Evolutionary conservation across 1,284 basidiomycete genomes (phyloP).

Genomic region (Leccinum griseonigrum): DNA sequence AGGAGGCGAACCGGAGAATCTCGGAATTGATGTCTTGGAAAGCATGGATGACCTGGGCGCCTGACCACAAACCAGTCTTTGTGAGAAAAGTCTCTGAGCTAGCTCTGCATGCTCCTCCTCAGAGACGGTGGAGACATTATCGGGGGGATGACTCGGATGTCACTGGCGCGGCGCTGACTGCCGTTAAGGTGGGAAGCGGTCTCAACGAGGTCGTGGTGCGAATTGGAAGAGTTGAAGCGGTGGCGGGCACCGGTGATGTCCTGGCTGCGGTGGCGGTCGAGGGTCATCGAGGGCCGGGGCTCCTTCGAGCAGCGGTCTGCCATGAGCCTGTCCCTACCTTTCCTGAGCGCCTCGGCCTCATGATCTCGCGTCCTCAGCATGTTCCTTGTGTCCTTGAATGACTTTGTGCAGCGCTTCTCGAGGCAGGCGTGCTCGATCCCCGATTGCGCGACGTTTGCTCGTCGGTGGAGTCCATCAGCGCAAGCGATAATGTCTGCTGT

Average conservation of each 20-base stretch:
- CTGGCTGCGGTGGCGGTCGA: slow-evolving; percentile 21
- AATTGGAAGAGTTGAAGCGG: slow-evolving; percentile 26
- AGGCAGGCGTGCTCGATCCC: slow-evolving; percentile 51
- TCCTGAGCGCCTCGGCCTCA: slow-evolving; percentile 55
- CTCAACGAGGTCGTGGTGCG: slow-evolving; percentile 16
- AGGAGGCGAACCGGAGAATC: slow-evolving; percentile 72
- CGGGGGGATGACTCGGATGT: slow-evolving; percentile 5
- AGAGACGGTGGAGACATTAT: slow-evolving; percentile 34
- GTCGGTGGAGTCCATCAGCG: slow-evolving; percentile 39
- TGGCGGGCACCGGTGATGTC: slow-evolving; percentile 19
- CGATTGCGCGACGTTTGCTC: slow-evolving; percentile 49
- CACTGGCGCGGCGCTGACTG: slow-evolving; percentile 12
- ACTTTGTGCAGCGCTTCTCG: slow-evolving; percentile 60
- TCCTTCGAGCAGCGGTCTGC: slow-evolving; percentile 29
- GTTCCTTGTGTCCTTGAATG: slow-evolving; percentile 52
- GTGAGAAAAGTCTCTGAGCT: slow-evolving; percentile 66
- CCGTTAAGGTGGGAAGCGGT: slow-evolving; percentile 13
- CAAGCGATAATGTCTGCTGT: slow-evolving; percentile 74
- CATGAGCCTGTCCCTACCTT: slow-evolving; percentile 38
- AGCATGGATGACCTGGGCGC: slow-evolving; percentile 70
- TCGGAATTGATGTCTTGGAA: slow-evolving; percentile 78
- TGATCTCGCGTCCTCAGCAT: slow-evolving; percentile 45
- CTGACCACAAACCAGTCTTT: slow-evolving; percentile 70
- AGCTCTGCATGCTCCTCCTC: slow-evolving; percentile 46
- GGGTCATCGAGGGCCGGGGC: slow-evolving; percentile 16